These are phyloP conservation scores for Citrus reticulata DNA, from an alignment of 345 rosid species.

Conservation along the genomic window DNA sequence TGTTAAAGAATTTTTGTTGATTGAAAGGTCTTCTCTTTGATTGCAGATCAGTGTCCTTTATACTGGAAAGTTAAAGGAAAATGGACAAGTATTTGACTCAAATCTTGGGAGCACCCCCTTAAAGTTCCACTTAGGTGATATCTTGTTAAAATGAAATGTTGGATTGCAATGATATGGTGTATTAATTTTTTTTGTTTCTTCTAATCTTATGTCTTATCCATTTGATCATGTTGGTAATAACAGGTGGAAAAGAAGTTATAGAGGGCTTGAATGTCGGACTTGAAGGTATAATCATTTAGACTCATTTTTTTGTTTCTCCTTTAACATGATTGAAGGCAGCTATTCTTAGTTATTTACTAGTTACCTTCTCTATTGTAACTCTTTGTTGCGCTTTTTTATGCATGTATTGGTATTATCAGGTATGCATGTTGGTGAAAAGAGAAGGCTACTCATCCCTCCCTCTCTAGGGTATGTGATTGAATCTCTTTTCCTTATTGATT, in stretches of 20 bases:
- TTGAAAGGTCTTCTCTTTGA: neutral
- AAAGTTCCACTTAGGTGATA: slow-evolving; percentile 51
- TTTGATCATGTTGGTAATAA: slow-evolving; percentile 4
- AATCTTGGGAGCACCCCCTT: slow-evolving; percentile 33
- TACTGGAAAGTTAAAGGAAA: slow-evolving; percentile 45
- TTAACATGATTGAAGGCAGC: neutral
- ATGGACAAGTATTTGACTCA: slow-evolving; percentile 45
- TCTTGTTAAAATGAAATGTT: neutral
- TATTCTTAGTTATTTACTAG: neutral
- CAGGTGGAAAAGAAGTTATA: slow-evolving; percentile 41
- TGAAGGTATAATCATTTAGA: slow-evolving; percentile 43
- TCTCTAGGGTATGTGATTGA: slow-evolving; percentile 57
- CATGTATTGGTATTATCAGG: slow-evolving; percentile 32
- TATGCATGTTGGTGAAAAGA: slow-evolving; percentile 81
- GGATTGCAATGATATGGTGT: neutral
- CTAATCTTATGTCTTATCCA: neutral
- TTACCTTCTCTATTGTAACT: neutral
- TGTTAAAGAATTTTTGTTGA: neutral
- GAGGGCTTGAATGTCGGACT: slow-evolving; percentile 50
- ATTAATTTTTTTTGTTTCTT: neutral
- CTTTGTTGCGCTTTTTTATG: neutral
- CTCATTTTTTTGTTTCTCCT: neutral
- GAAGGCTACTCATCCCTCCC: slow-evolving; percentile 77
- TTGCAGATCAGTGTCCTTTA: slow-evolving; percentile 48
- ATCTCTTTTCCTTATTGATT: neutral